These are phyloP conservation scores for Venustampulla echinocandica DNA, from an alignment of 495 filamentous ascomycete genomes.

Conservation along the genomic window DNA sequence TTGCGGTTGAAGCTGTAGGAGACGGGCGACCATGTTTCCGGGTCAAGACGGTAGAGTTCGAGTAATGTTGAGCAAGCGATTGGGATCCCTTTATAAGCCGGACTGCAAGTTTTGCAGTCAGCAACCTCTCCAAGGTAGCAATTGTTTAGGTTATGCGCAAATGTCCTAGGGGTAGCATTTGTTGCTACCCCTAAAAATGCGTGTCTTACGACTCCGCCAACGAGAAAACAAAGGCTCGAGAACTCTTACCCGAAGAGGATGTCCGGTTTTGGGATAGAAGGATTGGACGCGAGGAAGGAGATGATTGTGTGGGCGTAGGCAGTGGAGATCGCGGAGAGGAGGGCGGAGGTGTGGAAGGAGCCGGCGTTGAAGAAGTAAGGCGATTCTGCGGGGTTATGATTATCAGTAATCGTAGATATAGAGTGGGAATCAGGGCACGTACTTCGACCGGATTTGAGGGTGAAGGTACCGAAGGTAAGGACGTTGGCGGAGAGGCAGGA, in stretches of 20 bases:
- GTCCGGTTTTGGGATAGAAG: conserved; percentile 17
- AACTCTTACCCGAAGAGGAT: too few relatives aligned
- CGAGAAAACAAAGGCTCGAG: too few relatives aligned
- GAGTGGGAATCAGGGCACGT: too few relatives aligned
- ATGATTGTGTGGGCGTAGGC: conserved; percentile 52
- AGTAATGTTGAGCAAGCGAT: conserved; percentile 46
- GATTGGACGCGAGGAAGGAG: conserved; percentile 25
- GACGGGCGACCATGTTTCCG: conserved; percentile 30
- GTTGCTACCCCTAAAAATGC: too few relatives aligned
- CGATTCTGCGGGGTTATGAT: conserved; percentile 30
- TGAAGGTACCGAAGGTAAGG: conserved; percentile 66
- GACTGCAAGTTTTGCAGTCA: conserved; percentile 33
- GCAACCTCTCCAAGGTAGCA: conserved; percentile 17
- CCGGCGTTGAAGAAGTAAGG: conserved; percentile 71
- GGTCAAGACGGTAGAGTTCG: conserved; percentile 45
- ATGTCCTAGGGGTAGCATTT: too few relatives aligned
- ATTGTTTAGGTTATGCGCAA: too few relatives aligned
- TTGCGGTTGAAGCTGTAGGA: conserved; percentile 64
- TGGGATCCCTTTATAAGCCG: conserved; percentile 64
- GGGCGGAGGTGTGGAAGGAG: conserved; percentile 47
- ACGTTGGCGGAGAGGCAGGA: conserved; percentile 52
- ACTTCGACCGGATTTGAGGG: conserved; percentile 55
- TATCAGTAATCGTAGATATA: conserved; percentile 5
- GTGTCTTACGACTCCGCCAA: too few relatives aligned
- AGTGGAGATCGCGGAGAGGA: conserved; percentile 47